Evolutionary conservation across 2,329 filamentous ascomycete species (phyloP).

Genomic region (Akanthomyces dipterigenus): DNA sequence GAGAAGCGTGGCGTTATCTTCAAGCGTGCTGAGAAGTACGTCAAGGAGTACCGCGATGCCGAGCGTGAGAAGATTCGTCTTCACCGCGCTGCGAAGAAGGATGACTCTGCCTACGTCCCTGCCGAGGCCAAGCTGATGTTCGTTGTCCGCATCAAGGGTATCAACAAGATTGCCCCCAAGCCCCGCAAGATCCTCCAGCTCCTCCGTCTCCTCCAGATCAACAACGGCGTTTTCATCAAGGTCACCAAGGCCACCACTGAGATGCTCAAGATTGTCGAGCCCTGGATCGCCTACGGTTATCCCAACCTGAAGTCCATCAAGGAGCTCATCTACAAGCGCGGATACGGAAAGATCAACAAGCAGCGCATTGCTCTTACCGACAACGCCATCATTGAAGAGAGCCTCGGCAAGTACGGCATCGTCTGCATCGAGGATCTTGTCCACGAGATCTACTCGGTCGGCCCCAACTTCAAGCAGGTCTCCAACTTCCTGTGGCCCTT

Average conservation of each 20-base stretch:
- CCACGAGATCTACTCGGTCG: constrained; percentile 98
- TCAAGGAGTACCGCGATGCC: constrained; percentile 97
- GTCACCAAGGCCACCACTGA: constrained; percentile 96
- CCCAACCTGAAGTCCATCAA: constrained; percentile 99
- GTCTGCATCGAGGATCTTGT: constrained; percentile 99
- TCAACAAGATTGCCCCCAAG: constrained; percentile 99
- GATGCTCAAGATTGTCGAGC: constrained; percentile 98
- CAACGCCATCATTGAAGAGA: constrained; percentile 95
- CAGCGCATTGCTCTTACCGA: constrained; percentile 94
- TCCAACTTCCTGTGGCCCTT: constrained; percentile 99
- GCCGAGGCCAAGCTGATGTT: constrained; percentile 96
- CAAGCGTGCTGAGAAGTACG: constrained; percentile 99
- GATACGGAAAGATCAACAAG: constrained; percentile 98
- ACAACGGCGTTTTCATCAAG: constrained; percentile 98
- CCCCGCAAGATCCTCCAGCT: constrained; percentile 99
- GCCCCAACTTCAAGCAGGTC: constrained; percentile 99
- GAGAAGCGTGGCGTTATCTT: constrained; percentile 98
- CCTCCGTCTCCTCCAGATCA: constrained; percentile 99
- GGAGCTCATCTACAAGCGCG: constrained; percentile 99
- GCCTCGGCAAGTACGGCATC: constrained; percentile 96
- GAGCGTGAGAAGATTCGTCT: constrained; percentile 99
- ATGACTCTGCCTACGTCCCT: constrained; percentile 88
- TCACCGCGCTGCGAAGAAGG: constrained; percentile 78
- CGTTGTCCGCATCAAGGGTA: constrained; percentile 99
- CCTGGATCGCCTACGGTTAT: constrained; percentile 98